Evolutionary conservation across 2,329 filamentous ascomycete species (phyloP).

Genomic region (Hyphodiscus sp.): DNA sequence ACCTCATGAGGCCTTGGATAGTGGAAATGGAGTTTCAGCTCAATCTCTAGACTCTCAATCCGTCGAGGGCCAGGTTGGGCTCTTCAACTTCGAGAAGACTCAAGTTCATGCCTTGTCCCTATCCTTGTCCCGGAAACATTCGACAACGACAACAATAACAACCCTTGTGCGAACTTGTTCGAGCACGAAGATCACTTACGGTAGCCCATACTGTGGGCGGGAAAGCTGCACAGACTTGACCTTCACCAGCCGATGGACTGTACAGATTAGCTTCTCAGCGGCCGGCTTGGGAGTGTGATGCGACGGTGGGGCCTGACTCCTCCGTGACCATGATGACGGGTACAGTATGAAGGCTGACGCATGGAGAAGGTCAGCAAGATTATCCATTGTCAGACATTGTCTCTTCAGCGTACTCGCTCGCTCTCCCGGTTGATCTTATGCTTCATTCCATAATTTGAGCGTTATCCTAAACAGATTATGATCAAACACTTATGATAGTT

Average conservation of each 20-base stretch:
- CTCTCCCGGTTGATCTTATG: no score
- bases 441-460: no score
- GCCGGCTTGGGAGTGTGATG: not conserved
- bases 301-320: no score
- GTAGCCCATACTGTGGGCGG: conserved; percentile 3
- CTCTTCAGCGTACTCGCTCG: no score
- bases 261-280: not conserved
- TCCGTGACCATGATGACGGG: no score
- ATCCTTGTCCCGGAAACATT: conserved; percentile 2
- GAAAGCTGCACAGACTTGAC: not conserved
- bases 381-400: no score
- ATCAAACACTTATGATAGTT: no score
- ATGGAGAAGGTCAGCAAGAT: no score
- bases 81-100: conserved; percentile 20
- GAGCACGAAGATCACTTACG: conserved; percentile 15
- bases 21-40: not conserved
- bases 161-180: not conserved
- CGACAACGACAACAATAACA: no score
- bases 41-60: not conserved
- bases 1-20: conserved; percentile 1
- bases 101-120: conserved; percentile 17
- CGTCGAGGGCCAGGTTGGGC: not conserved
- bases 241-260: no score
- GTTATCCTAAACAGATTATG: no score
- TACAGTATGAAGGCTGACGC: no score